These are phyloP conservation scores for Leccinum disarticulatum DNA, from an alignment of 768 basidiomycete genomes.

Conservation along the genomic window DNA sequence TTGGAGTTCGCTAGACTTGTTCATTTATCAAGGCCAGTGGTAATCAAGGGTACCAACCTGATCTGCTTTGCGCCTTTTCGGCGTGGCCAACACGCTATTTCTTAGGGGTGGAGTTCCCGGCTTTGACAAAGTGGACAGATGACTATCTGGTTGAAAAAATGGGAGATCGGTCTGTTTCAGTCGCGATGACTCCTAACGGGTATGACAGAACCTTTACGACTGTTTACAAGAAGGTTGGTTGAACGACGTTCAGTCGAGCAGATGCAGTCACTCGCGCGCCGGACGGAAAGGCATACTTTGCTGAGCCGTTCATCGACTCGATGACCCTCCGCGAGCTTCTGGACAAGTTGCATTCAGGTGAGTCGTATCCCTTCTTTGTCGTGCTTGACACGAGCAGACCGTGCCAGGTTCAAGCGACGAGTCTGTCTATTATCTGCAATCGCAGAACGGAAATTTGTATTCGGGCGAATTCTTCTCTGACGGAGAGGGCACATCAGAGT, in stretches of 20 bases:
- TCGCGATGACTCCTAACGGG: slow-evolving; percentile 87
- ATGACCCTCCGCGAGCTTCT: slow-evolving; percentile 67
- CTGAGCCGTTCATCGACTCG: slow-evolving; percentile 66
- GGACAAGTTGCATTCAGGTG: slow-evolving; percentile 38
- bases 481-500: slow-evolving; percentile 50
- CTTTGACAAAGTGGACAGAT: slow-evolving; percentile 59
- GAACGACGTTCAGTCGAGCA: slow-evolving; percentile 52
- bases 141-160: slow-evolving; percentile 58
- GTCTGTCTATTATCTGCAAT: slow-evolving; percentile 74
- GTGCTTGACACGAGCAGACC: background rate
- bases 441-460: slow-evolving; percentile 89
- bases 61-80: background rate
- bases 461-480: slow-evolving; percentile 42
- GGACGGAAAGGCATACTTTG: slow-evolving; percentile 65
- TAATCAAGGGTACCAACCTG: slow-evolving; percentile 60
- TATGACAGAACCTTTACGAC: slow-evolving; percentile 31
- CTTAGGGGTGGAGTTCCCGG: slow-evolving; percentile 51
- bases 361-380: background rate
- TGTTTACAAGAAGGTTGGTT: slow-evolving; percentile 10
- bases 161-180: slow-evolving; percentile 55
- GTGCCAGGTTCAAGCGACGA: slow-evolving; percentile 13
- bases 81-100: slow-evolving; percentile 3
- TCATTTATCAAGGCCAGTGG: slow-evolving; percentile 67
- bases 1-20: slow-evolving; percentile 69
- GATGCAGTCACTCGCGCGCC: slow-evolving; percentile 63